phyloP scores from a whole-genome alignment of 2,329 filamentous ascomycete genomes.

The Aspergillus tanneri region DNA sequence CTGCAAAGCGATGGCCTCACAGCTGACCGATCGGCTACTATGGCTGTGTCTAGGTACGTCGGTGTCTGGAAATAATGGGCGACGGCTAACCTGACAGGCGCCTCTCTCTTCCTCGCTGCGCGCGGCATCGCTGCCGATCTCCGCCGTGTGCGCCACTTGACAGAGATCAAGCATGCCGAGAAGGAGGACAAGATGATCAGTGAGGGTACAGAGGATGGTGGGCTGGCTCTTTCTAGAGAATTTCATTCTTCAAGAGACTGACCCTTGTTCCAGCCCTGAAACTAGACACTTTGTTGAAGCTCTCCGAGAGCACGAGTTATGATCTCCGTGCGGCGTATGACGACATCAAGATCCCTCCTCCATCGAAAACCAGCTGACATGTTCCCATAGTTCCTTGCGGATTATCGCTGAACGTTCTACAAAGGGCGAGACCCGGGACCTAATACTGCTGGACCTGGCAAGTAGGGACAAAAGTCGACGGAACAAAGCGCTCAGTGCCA shows the following conservation, averaged over 20 bases:
- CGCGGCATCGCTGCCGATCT: slow-evolving; percentile 58
- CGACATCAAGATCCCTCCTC: not conserved
- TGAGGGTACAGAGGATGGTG: slow-evolving; percentile 69
- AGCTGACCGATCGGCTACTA: slow-evolving; percentile 37
- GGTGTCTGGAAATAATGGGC: not conserved
- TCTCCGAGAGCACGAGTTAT: slow-evolving; percentile 69
- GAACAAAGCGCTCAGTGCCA: slow-evolving; percentile 43
- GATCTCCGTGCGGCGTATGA: slow-evolving; percentile 67
- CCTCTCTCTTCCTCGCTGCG: slow-evolving; percentile 50
- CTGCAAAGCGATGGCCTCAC: slow-evolving; percentile 33
- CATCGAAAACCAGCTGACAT: slow-evolving; percentile 34
- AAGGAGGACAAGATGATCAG: slow-evolving; percentile 72
- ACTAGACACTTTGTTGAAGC: slow-evolving; percentile 63
- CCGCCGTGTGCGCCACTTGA: slow-evolving; percentile 39
- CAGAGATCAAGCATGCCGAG: slow-evolving; percentile 63
- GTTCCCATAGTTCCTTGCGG: slow-evolving; percentile 40
- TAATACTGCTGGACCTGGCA: slow-evolving; percentile 44
- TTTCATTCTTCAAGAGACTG: slow-evolving; percentile 10
- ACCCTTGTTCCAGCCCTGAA: slow-evolving; percentile 54
- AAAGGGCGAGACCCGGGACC: slow-evolving; percentile 39
- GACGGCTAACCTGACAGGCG: slow-evolving; percentile 27
- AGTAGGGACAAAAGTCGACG: slow-evolving; percentile 39
- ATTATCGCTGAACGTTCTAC: slow-evolving; percentile 49
- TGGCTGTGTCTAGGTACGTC: slow-evolving; percentile 42
- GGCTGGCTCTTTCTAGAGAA: slow-evolving; percentile 3